Evolutionary conservation across 2,329 filamentous ascomycete genomes (phyloP).

Genomic region (Esteya vermicola): DNA sequence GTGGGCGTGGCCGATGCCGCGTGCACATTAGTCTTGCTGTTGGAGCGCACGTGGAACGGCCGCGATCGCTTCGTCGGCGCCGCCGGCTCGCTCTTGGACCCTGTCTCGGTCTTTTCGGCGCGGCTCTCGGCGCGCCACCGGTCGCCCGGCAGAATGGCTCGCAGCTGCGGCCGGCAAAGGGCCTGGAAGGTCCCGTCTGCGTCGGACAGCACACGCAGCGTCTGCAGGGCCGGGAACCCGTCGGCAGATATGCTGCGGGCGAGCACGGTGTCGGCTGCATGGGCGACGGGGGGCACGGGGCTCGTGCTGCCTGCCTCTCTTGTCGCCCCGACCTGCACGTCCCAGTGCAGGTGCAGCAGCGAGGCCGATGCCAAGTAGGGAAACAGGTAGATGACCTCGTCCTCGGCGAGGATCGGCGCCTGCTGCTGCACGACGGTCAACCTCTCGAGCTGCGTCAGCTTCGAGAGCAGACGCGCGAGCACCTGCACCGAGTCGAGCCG

Average conservation of each 20-base stretch:
- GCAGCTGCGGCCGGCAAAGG: slow-evolving; percentile 49
- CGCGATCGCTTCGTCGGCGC: too few relatives aligned
- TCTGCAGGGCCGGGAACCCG: slow-evolving; percentile 48
- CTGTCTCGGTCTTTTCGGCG: background rate
- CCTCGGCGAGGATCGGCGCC: slow-evolving; percentile 39
- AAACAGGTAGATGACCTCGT: slow-evolving; percentile 46
- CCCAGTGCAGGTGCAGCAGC: slow-evolving; percentile 46
- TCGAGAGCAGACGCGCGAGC: slow-evolving; percentile 44
- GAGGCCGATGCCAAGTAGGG: slow-evolving; percentile 45
- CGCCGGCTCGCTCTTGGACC: too few relatives aligned
- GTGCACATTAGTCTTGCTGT: too few relatives aligned
- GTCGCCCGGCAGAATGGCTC: slow-evolving; percentile 36
- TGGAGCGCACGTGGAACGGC: too few relatives aligned
- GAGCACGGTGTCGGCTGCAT: slow-evolving; percentile 45
- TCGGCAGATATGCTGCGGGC: slow-evolving; percentile 45
- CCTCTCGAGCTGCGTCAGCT: slow-evolving; percentile 30
- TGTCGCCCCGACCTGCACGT: slow-evolving; percentile 39
- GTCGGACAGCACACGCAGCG: slow-evolving; percentile 52
- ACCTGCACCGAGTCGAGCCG: slow-evolving; percentile 40
- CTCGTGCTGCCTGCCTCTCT: too few relatives aligned
- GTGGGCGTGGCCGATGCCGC: background rate
- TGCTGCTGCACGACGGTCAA: slow-evolving; percentile 41
- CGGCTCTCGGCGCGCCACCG: slow-evolving; percentile 22
- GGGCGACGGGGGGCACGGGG: too few relatives aligned
- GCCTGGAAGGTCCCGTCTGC: slow-evolving; percentile 54